Evolutionary conservation across 2,329 filamentous ascomycete species (phyloP).

Genomic region (Malbranchea zuffiana): DNA sequence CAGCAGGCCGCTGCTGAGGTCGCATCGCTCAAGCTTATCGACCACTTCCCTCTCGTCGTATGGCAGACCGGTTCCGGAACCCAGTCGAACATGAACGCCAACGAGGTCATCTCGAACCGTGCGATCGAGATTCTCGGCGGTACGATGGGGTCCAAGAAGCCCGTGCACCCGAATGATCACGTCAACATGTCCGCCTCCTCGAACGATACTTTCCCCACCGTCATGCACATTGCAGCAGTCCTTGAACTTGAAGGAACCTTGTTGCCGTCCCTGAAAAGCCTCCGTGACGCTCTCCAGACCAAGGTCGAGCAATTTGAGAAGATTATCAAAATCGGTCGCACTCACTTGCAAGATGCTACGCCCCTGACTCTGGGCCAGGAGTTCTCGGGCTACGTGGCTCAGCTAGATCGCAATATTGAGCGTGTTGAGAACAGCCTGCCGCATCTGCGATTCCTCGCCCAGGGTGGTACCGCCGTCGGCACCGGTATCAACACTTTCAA

Average conservation of each 20-base stretch:
- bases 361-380: conserved; percentile 92
- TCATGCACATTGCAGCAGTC: conserved; percentile 98
- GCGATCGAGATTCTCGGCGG: conserved; percentile 96
- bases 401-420: conserved; percentile 82
- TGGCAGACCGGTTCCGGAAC: conserved; percentile 99
- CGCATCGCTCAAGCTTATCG: conserved; percentile 80
- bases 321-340: conserved; percentile 98
- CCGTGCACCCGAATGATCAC: conserved; percentile 98
- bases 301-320: conserved; percentile 85
- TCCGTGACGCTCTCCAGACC: conserved; percentile 72
- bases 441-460: conserved; percentile 74
- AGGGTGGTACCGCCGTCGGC: conserved; percentile 93
- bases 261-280: conserved; percentile 67
- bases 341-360: conserved; percentile 93
- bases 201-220: conserved; percentile 98
- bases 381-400: conserved; percentile 93
- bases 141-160: conserved; percentile 91
- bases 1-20: conserved; percentile 91
- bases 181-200: conserved; percentile 98
- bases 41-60: conserved; percentile 96
- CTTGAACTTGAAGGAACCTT: conserved; percentile 82
- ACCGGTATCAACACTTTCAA: conserved; percentile 96
- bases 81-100: conserved; percentile 99
- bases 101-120: conserved; percentile 98
- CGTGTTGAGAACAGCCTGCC: conserved; percentile 74